phyloP scores from a whole-genome alignment of 352 stramenopile species.

The Globisporangium nodosum region DNA sequence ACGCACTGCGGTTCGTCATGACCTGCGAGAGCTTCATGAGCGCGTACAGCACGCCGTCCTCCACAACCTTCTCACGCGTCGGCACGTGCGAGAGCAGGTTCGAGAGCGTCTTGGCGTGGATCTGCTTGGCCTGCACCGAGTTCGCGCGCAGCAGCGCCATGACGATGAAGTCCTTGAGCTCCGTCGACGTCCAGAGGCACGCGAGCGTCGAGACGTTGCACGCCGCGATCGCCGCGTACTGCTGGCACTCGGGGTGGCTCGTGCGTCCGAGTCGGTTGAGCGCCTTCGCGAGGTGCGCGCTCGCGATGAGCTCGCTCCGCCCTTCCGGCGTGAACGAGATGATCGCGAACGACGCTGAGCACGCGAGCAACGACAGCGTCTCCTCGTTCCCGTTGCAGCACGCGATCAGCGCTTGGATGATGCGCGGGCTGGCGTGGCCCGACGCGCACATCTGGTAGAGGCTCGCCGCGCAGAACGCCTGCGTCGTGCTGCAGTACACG shows the following conservation, averaged over 20 bases:
- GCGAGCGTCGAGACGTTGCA: constrained; percentile 66
- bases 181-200: constrained; percentile 66
- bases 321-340: constrained; percentile 67
- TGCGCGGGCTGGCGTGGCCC: constrained; percentile 31
- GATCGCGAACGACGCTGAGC: constrained; percentile 72
- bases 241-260: constrained; percentile 70
- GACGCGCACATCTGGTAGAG: constrained; percentile 73
- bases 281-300: constrained; percentile 43
- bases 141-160: constrained; percentile 71
- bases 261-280: constrained; percentile 68
- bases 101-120: constrained; percentile 75
- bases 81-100: constrained; percentile 63
- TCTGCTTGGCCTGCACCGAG: constrained; percentile 75
- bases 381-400: constrained; percentile 74
- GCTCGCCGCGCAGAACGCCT: constrained; percentile 69
- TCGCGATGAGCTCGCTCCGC: constrained; percentile 42
- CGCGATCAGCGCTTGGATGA: constrained; percentile 59
- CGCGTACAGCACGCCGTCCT: constrained; percentile 74
- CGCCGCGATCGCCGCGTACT: constrained; percentile 72
- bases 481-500: constrained; percentile 19
- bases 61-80: constrained; percentile 49
- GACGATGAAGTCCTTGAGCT: constrained; percentile 83
- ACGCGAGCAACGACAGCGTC: constrained; percentile 58
- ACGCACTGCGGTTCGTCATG: constrained; percentile 17
- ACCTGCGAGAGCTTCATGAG: constrained; percentile 79